Evolutionary conservation across 192 early-diverging fungal species (phyloP).

Genomic region (Linnemannia exigua): DNA sequence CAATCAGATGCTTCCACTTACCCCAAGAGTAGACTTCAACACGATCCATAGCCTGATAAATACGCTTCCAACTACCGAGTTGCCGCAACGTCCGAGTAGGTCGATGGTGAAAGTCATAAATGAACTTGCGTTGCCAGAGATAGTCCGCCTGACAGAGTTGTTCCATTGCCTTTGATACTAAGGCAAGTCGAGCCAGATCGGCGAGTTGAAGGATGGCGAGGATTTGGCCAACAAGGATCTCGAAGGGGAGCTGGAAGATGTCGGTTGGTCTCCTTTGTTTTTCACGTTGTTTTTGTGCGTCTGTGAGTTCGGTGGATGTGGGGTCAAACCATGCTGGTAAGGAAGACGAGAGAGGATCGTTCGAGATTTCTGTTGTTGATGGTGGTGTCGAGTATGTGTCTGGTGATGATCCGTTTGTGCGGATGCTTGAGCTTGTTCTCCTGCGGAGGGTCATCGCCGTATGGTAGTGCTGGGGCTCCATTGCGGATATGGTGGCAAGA

Average conservation of each 20-base stretch:
- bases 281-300: background rate
- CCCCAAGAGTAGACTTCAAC: slow-evolving; percentile 55
- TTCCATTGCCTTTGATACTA: slow-evolving; percentile 5
- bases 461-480: background rate
- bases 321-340: background rate
- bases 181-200: slow-evolving; percentile 18
- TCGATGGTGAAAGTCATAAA: slow-evolving; percentile 27
- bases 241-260: slow-evolving; percentile 29
- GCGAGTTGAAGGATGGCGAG: slow-evolving; percentile 12
- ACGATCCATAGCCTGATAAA: slow-evolving; percentile 51
- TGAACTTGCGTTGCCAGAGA: slow-evolving; percentile 49
- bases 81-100: slow-evolving; percentile 11
- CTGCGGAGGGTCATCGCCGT: background rate
- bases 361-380: background rate
- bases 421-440: background rate
- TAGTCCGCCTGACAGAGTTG: slow-evolving; percentile 32
- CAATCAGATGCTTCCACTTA: slow-evolving; percentile 5
- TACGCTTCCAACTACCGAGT: slow-evolving; percentile 31
- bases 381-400: background rate
- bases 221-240: slow-evolving; percentile 41
- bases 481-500: background rate
- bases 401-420: background rate
- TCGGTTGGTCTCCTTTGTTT: background rate
- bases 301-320: background rate
- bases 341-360: background rate